Percentiles rank a stretch among this genome's conserved stretches.
Conservation (phyloP, 139 green algal species). For the Gonium pectorale region DNA sequence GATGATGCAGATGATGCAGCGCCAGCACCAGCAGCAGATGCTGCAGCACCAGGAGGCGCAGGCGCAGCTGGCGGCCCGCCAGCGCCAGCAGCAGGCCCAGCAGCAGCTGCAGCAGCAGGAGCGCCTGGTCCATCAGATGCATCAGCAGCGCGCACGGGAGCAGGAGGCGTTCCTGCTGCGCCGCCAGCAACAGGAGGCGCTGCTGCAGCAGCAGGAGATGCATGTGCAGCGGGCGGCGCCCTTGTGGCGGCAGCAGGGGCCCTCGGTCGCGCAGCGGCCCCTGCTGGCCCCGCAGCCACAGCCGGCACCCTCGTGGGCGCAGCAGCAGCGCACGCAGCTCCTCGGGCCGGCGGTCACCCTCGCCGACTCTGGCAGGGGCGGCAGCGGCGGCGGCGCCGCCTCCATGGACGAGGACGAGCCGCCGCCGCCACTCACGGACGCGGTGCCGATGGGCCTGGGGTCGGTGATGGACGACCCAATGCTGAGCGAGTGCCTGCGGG, state of each 20-base stretch:
- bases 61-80: neutral
- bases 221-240: neutral
- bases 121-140: neutral
- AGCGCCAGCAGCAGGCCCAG: neutral
- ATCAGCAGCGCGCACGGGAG: neutral
- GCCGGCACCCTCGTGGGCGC: neutral
- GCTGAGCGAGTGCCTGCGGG: too few relatives aligned
- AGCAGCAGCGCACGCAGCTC: neutral
- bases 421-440: too few relatives aligned
- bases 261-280: neutral
- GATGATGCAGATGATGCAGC: neutral
- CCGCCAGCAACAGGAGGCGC: neutral
- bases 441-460: too few relatives aligned
- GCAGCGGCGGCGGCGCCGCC: too few relatives aligned
- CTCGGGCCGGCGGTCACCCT: neutral
- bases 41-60: neutral
- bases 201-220: neutral
- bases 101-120: neutral
- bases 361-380: too few relatives aligned
- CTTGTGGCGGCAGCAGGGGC: neutral
- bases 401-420: too few relatives aligned
- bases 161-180: neutral
- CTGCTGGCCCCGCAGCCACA: neutral
- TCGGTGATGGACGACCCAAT: too few relatives aligned
- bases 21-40: neutral